phyloP scores from a whole-genome alignment of 805 yeast genomes.

The Candida ortonii region DNA sequence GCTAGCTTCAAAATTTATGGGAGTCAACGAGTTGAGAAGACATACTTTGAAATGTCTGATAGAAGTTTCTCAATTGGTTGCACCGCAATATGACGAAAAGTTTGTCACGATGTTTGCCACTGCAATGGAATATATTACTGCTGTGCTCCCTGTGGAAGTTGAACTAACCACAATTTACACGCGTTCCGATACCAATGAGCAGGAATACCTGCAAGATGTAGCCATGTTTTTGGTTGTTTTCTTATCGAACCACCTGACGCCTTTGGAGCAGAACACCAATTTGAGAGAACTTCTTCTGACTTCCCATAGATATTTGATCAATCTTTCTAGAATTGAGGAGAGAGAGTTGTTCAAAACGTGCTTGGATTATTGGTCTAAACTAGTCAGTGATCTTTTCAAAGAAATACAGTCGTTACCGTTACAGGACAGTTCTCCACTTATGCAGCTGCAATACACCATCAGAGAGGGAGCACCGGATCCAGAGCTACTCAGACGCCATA shows the following conservation, averaged over 20 bases:
- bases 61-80: conserved; percentile 73
- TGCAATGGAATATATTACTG: conserved; percentile 65
- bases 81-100: conserved; percentile 53
- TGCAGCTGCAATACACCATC: conserved; percentile 56
- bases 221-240: conserved; percentile 91
- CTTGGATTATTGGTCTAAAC: conserved; percentile 88
- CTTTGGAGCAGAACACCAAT: conserved; percentile 53
- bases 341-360: conserved; percentile 94
- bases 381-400: conserved; percentile 77
- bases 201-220: conserved; percentile 90
- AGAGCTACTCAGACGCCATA: conserved; percentile 66
- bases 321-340: conserved; percentile 87
- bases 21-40: conserved; percentile 76
- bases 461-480: conserved; percentile 86
- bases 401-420: conserved; percentile 83
- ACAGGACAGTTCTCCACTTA: conserved; percentile 67
- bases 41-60: conserved; percentile 88
- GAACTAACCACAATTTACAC: conserved; percentile 72
- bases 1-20: conserved; percentile 72
- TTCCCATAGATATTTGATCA: conserved; percentile 78
- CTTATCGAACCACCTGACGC: conserved; percentile 65
- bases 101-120: conserved; percentile 68
- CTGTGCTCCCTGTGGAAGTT: conserved; percentile 67
- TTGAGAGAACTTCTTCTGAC: conserved; percentile 59
- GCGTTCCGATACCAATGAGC: conserved; percentile 76